Evolutionary conservation across 164 flowering plant genomes (phyloP), one percentile per base, ranked within the genome.

Genomic region (grape (Vitis vinifera)): DNA sequence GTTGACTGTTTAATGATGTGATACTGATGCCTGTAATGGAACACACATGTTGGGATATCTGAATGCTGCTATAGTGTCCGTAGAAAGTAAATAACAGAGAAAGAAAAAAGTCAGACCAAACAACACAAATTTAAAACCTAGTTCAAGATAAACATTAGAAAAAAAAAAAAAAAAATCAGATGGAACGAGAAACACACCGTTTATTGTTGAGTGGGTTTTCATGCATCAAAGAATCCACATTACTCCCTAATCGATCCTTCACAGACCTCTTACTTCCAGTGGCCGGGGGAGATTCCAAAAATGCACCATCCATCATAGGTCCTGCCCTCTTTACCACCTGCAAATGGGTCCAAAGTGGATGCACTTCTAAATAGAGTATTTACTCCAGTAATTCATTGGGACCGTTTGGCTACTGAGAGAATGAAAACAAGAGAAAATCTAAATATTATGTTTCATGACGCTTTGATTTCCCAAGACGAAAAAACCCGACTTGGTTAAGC

Each of bases 251-350:
- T 75, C 97, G 85, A 56, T 89, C 97, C 71, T 84, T 83, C 29
- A 86, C 73, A 4, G 97, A 81, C 27, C 91, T 82, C 78, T 92
- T 90, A 51, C 75, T 78, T 59, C 93, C 95, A 49, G 73, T 70
- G 0, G 69, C 64, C 5, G 80, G 78, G 29, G 48, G 27, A 30
- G 77, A 66, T 71, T 84, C 84, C 30, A 79, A 65, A 62, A 52
- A 72, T 37, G 63, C 70, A 57, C 19, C 78, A 72, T 86, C 86
- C 11, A 82, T 65, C n/a, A 31, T 76, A 27, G 71, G 14, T 9
- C 78, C 85, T 8, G 81, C 68, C 75, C 82, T 89, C 85, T 88
- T 90, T 61, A 92, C 89, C 64, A 88, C 93, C 95, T 92, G 71
- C 17, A 69, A 73, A 30, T 14, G 6, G 12, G 30, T 13, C 0